These are phyloP conservation scores for Cordyceps farinosa DNA, from an alignment of 2,329 filamentous ascomycete species.

Conservation along the genomic window DNA sequence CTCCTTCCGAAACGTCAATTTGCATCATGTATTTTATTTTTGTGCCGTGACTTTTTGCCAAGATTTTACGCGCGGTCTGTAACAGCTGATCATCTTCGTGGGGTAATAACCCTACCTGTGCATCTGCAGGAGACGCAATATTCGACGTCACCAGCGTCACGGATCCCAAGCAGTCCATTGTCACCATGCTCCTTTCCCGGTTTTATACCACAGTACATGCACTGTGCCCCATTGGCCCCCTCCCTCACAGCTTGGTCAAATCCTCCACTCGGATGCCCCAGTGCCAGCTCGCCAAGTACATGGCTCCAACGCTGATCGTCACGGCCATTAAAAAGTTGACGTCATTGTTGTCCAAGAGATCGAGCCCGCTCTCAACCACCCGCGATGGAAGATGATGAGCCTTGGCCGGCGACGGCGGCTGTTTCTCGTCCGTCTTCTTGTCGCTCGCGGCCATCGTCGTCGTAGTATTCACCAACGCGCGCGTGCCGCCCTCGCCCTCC, in stretches of 20 bases:
- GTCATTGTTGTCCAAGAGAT: conserved; percentile 89
- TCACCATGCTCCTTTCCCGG: not conserved
- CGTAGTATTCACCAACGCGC: conserved; percentile 46
- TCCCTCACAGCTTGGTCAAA: conserved; percentile 26
- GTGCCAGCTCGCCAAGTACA: conserved; percentile 60
- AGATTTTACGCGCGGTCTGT: not conserved
- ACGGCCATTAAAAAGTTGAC: conserved; percentile 92
- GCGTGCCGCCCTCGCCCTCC: conserved; percentile 73
- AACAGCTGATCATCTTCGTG: not conserved
- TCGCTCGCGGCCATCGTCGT: conserved; percentile 35
- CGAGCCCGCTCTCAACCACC: conserved; percentile 61
- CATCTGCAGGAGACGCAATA: not conserved
- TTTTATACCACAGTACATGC: not conserved
- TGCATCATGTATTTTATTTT: not conserved
- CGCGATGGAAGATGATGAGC: conserved; percentile 55
- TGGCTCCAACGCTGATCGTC: conserved; percentile 73
- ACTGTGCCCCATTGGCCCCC: not conserved
- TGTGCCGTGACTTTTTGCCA: not conserved
- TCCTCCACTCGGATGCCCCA: conserved; percentile 54
- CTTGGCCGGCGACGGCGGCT: conserved; percentile 36
- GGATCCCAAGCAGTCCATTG: not conserved
- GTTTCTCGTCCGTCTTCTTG: conserved; percentile 39
- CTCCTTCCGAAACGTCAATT: not conserved
- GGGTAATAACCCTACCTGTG: not conserved
- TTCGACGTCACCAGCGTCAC: conserved; percentile 8